Percentiles rank a stretch among this genome's conserved stretches.
Conservation (phyloP, 352 stramenopile genomes). For the Phytophthora ohioensis region DNA sequence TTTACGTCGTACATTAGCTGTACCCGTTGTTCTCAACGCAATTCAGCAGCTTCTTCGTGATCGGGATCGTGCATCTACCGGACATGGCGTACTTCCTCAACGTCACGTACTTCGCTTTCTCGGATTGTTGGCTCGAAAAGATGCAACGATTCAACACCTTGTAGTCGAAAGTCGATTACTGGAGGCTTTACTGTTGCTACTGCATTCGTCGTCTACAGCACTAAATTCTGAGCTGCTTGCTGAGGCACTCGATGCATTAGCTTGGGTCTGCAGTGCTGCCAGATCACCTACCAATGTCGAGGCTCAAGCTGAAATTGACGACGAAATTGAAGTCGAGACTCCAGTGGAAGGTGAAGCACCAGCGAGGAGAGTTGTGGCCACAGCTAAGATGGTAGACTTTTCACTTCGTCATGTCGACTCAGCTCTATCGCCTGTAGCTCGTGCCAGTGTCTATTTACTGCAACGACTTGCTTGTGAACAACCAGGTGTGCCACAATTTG, state of each 20-base stretch:
- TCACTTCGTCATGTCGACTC: slow-evolving; percentile 53
- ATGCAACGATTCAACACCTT: slow-evolving; percentile 54
- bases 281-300: slow-evolving; percentile 26
- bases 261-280: slow-evolving; percentile 56
- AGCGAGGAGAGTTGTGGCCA: slow-evolving; percentile 52
- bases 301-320: slow-evolving; percentile 36
- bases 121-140: slow-evolving; percentile 51
- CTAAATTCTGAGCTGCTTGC: slow-evolving; percentile 49
- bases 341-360: slow-evolving; percentile 31
- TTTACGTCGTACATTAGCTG: slow-evolving; percentile 45
- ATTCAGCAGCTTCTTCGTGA: slow-evolving; percentile 53
- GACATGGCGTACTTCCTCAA: slow-evolving; percentile 29
- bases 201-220: slow-evolving; percentile 55
- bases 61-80: slow-evolving; percentile 29
- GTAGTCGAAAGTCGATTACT: slow-evolving; percentile 65
- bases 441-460: slow-evolving; percentile 62
- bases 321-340: slow-evolving; percentile 25
- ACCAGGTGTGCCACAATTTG: slow-evolving; percentile 47
- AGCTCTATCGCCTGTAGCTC: slow-evolving; percentile 35
- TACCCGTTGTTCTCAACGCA: slow-evolving; percentile 54
- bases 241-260: slow-evolving; percentile 60
- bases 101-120: slow-evolving; percentile 60
- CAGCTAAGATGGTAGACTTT: slow-evolving; percentile 61
- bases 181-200: slow-evolving; percentile 51
- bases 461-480: slow-evolving; percentile 56